Base-by-base conservation (phyloP, 768 basidiomycete genomes). In the Termitomyces sp. region DNA sequence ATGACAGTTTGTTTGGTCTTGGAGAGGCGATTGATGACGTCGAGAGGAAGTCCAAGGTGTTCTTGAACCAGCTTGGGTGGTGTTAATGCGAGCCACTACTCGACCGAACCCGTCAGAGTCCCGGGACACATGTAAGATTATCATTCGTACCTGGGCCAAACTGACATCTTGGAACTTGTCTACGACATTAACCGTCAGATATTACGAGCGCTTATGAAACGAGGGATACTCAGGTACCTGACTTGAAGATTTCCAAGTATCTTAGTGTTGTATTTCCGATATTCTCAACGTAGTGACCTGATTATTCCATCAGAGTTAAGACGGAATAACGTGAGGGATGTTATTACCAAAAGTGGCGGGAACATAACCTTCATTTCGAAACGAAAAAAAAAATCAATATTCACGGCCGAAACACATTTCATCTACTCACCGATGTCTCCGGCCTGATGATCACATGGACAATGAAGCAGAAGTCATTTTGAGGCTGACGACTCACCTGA, bases 261-360 rank as follows among this genome's bases (percentile, higher is more conserved):
- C 64, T 70, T 21, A 81, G 62, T 3, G 79, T 77, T 12, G 72
- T 72, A 55, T 80, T 78, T 32, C 80, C 77, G 7, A 68, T 77
- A 55, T 81, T 81, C 63, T 82, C 81, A 6, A 82, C 74, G 45
- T 80, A 82, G 56, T 82, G 80, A 3, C 78, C 76, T 76, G 42
- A 41, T 37, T 22, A 22, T 4, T 3, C 21, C 7, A 21, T 58
- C n/a, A 65, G 57, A 19, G 43, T 48, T 41, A 32, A 41, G 28
- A 47, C 45, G 42, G 35, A 32, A 44, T 47, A 19, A 34, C 21
- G 0, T 26, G 53, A 28, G 10, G 10, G 17, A 40, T 5, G 19
- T 17, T 19, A 15, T 46, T 45, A 80, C 81, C 83, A 66, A 77
- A 80, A 1, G 79, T 73, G 7, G 80, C 76, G 19, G 84, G 83